phyloP scores from a whole-genome alignment of 2,329 filamentous ascomycete species.

The Pyrenochaeta sp. region DNA sequence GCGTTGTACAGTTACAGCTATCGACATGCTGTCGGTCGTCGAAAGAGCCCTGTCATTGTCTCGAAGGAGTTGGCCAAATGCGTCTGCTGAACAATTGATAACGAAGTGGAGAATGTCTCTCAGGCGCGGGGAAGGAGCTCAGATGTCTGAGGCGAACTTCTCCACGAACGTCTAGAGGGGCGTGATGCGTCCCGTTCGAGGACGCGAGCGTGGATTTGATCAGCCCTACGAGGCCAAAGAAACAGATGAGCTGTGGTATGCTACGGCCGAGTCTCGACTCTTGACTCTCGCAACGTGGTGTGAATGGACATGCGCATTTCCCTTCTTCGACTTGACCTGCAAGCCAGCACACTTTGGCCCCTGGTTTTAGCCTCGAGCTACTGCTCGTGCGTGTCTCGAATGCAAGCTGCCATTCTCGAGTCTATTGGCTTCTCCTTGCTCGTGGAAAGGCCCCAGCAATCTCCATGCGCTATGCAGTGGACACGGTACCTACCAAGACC shows the following conservation, averaged over 20 bases:
- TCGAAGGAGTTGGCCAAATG: not conserved
- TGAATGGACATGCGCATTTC: constrained; percentile 2
- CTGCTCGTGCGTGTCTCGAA: constrained; percentile 2
- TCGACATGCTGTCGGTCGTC: constrained; percentile 1
- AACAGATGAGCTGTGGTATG: constrained; percentile 1
- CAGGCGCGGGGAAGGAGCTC: constrained; percentile 7
- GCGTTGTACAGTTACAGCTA: constrained; percentile 6
- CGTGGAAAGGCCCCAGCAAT: constrained; percentile 6
- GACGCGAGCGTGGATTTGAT: constrained; percentile 6
- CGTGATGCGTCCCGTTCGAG: constrained; percentile 1
- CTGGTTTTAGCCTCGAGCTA: not conserved
- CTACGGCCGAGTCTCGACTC: not conserved
- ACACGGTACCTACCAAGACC: not conserved
- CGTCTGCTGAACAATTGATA: constrained; percentile 3
- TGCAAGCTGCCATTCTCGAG: not conserved
- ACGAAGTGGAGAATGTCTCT: constrained; percentile 8
- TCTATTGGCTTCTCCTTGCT: constrained; percentile 1
- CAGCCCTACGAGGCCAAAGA: constrained; percentile 4
- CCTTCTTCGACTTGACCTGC: constrained; percentile 6
- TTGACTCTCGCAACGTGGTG: constrained; percentile 3
- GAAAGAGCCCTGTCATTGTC: constrained; percentile 5
- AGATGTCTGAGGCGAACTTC: constrained; percentile 16
- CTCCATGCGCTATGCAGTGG: constrained; percentile 6
- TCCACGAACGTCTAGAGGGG: constrained; percentile 11
- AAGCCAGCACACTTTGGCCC: not conserved